Base-by-base conservation (phyloP, 1,284 basidiomycete species). In the Pholiota adiposa region DNA sequence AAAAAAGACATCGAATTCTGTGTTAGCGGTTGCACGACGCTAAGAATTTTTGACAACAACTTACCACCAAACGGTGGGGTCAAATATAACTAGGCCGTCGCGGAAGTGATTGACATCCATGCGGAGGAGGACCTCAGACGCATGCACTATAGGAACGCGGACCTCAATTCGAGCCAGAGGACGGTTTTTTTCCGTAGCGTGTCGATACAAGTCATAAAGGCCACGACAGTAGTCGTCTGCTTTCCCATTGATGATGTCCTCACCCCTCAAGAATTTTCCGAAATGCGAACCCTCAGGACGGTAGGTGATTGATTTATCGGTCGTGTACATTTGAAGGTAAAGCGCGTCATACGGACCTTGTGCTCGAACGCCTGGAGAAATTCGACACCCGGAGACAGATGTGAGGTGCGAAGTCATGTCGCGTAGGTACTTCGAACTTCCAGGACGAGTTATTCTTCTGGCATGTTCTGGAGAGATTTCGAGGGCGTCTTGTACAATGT, bases 241-340 rank as follows among this genome's bases (percentile, higher is more conserved):
- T 31, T 61, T 61, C 12, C 49, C 34, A 18, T 56, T 56, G 21
- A 56, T 18, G 48, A 50, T 51, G 16, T 69, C 62, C 18, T 56
- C 50, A 0, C 51, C 38, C 5, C 58, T 65, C 14, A 73, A 58
- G 29, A 58, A 63, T 44, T 72, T 73, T 0, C 63, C 65, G 48
- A 63, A 62, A 33, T 65, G 63, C 9, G 48, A 18, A 1, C 58
- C 58, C 5, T 73, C 67, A 0, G 54, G 56, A 16, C 58, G 54
- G 49, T 70, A 71, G 3, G 63, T 62, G 11, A 69, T n/a, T 0
- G 66, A 6, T 29, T 73, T 74, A 43, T 76, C 74, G 0, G 72
- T 75, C 0, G 63, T 61, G 50, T 74, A 76, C 1, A 69, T 40
- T 52, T 74, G 72, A 0, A 72, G 4, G 33, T 72, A 74, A 0